A percentile compares a stretch with the other conserved stretches of the same genome.
phyloP scores from a whole-genome alignment of 177 flowering plant genomes.

The Vitis hybrid region DNA sequence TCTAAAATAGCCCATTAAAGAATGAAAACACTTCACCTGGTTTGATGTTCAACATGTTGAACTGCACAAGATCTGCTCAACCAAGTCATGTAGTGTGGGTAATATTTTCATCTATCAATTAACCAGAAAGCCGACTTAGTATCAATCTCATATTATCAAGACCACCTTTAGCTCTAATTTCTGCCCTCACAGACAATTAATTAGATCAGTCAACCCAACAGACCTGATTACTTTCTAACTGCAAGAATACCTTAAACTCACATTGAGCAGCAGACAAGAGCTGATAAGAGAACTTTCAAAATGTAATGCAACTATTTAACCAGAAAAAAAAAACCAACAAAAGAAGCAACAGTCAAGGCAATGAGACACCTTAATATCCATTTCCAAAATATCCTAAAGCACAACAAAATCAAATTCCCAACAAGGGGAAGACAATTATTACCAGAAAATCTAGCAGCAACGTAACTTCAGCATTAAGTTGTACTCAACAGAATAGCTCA shows the following conservation, averaged over 20 bases:
- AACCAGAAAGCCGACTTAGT: conserved; percentile 68
- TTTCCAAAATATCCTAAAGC: conserved; percentile 6
- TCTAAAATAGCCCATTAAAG: conserved; percentile 20
- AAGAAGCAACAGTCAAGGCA: conserved; percentile 2
- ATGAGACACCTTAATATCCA: conserved; percentile 8
- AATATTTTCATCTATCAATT: conserved; percentile 73
- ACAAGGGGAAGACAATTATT: conserved; percentile 57
- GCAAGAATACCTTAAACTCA: not conserved
- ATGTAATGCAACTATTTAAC: too few relatives aligned
- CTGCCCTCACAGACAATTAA: conserved; percentile 1
- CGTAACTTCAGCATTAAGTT: conserved; percentile 58
- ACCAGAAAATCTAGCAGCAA: conserved; percentile 77
- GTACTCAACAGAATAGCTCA: conserved; percentile 76
- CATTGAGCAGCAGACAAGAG: not conserved
- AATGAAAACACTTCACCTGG: conserved; percentile 56
- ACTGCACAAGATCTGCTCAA: conserved; percentile 70
- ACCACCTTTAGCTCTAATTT: conserved; percentile 30
- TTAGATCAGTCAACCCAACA: not conserved
- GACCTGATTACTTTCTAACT: not conserved
- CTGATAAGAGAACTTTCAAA: not conserved
- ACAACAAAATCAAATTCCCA: conserved; percentile 37
- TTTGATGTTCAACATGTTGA: conserved; percentile 37
- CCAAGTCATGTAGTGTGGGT: conserved; percentile 69
- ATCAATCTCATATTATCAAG: conserved; percentile 27
- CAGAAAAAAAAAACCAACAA: not conserved